Base-by-base conservation (phyloP, 192 early-diverging fungal species). In the Rhizoclosmatium sp. region DNA sequence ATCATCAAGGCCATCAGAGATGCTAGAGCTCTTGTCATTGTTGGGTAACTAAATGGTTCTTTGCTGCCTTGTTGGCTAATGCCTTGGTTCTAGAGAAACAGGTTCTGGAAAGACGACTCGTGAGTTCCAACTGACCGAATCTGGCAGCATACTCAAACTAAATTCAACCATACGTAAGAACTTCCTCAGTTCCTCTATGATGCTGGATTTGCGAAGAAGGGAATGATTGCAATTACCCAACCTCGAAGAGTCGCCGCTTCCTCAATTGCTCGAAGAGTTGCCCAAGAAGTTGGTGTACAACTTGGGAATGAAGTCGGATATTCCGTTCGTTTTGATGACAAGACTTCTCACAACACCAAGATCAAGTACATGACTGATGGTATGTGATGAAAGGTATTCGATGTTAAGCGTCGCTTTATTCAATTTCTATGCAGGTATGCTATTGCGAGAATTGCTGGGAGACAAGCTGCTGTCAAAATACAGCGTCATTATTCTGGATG, bases 311-410 rank as follows among this genome's bases (percentile, higher is more conserved):
- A 92, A 72, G 94, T 97, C 3, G 98, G 98, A 19, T 99, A 98
- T 81, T 94, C 93, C 0, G 94, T 99, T 66, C 92, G 98, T 69
- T 99, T 99, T 81, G 95, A 98, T 58, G 95, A 98, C 79, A 92
- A 86, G n/a, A 94, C 96, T 2, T 92, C 90, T 16, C 79, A 88
- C 14, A 58, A 76, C 42, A 98, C 98, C 0, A 80, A 91, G 69
- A 91, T 99, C 66, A 96, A 96, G 83, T 99, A 94, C 80, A 90
- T 98, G 85, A 99, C 98, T 0, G 98, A 99, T 69, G 98, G 98
- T 31, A 31, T 0, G 31, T 31, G 31, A 31, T 31, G 31, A 31
- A 31, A 31, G 31, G 31, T 31, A 31, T 31, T 31, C 31, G 31
- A 31, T 31, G 31, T 31, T 0, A 31, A 31, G 31, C 0, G 0